These are phyloP conservation scores for Tetrahymena malaccensis DNA, from an alignment of 73 alveolate genomes.

Conservation along the genomic window DNA sequence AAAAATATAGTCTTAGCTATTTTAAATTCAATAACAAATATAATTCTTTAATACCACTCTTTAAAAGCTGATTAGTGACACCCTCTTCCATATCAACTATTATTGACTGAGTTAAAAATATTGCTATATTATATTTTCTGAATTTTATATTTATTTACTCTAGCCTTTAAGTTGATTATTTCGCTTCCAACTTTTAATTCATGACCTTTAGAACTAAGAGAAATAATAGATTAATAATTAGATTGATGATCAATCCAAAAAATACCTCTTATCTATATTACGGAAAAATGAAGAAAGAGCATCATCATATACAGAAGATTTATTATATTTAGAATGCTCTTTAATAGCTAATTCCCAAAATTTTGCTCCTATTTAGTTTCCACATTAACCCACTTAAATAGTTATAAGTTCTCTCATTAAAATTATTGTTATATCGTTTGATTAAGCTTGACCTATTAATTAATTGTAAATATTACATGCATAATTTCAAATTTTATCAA, in stretches of 20 bases:
- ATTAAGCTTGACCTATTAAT: background rate
- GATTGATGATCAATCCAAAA: background rate
- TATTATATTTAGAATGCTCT: conserved; percentile 48
- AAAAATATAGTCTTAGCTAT: conserved; percentile 36
- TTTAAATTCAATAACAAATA: conserved; percentile 3
- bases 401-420: conserved; percentile 28
- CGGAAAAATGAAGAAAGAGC: conserved; percentile 83
- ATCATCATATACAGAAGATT: conserved; percentile 56
- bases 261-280: conserved; percentile 62
- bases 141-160: conserved; percentile 15
- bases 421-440: background rate
- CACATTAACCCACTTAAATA: conserved; percentile 31
- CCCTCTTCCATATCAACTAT: conserved; percentile 99
- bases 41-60: conserved; percentile 61
- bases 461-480: background rate
- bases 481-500: background rate
- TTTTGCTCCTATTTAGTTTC: conserved; percentile 25
- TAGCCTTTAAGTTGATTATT: conserved; percentile 55
- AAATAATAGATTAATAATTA: background rate
- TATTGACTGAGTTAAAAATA: conserved; percentile 26
- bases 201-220: background rate
- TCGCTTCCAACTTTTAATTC: conserved; percentile 55
- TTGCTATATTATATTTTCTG: background rate
- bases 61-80: conserved; percentile 89
- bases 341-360: conserved; percentile 86